These are phyloP conservation scores for Monilinia laxa DNA, from an alignment of 2,329 filamentous ascomycete species.

Conservation along the genomic window DNA sequence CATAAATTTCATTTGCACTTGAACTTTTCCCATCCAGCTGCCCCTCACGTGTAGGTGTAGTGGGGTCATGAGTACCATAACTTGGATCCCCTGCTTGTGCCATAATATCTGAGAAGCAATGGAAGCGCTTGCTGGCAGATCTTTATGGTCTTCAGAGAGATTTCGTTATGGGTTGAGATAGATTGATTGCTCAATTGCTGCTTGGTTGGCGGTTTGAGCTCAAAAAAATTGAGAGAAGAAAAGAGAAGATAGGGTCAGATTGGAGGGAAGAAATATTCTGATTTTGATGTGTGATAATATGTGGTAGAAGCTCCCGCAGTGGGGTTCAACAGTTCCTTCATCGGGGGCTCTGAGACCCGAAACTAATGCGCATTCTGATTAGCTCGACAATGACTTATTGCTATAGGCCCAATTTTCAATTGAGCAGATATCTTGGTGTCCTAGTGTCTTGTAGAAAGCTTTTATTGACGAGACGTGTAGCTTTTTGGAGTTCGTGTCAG, in stretches of 20 bases:
- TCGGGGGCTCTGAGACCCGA: conserved; percentile 1
- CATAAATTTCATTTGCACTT: conserved; percentile 11
- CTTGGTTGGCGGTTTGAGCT: background rate
- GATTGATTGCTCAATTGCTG: conserved; percentile 10
- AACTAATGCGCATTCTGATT: conserved; percentile 20
- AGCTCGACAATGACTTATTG: conserved; percentile 4
- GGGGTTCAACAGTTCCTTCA: conserved; percentile 21
- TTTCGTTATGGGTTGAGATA: background rate
- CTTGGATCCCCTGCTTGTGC: conserved; percentile 29
- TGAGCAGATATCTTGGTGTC: conserved; percentile 8
- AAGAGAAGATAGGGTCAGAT: background rate
- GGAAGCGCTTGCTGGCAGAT: conserved; percentile 39
- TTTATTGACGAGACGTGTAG: background rate
- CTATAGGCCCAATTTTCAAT: conserved; percentile 10
- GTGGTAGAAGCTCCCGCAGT: conserved; percentile 10
- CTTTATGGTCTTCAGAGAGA: background rate
- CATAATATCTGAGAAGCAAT: conserved; percentile 39
- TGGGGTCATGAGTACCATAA: conserved; percentile 23
- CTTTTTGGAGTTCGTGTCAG: background rate
- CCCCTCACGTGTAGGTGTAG: conserved; percentile 10
- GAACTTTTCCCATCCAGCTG: conserved; percentile 20
- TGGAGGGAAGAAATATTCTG: conserved; percentile 4
- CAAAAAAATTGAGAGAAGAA: background rate
- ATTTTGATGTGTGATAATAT: background rate
- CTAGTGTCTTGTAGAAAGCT: background rate